Percentiles rank a stretch among this genome's conserved stretches.
Evolutionary conservation across 371 early-diverging fungal species (phyloP).

Genomic region (Mucor saturninus): DNA sequence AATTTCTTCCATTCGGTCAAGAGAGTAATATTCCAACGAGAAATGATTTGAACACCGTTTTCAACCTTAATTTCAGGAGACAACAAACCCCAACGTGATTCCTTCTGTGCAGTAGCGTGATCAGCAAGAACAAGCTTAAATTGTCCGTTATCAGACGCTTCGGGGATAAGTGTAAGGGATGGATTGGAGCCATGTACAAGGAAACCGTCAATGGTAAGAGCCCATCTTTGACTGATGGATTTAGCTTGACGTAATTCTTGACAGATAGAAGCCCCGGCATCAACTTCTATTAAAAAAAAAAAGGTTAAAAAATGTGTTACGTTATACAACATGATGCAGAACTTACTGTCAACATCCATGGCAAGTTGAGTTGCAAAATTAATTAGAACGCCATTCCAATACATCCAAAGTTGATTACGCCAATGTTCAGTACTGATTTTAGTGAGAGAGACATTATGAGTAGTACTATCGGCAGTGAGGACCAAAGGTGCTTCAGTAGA

Average conservation of each 20-base stretch:
- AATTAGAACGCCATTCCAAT: slow-evolving; percentile 54
- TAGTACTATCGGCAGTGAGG: slow-evolving; percentile 34
- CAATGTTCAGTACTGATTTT: slow-evolving; percentile 35
- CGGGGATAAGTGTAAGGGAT: slow-evolving; percentile 22
- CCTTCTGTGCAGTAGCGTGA: slow-evolving; percentile 9
- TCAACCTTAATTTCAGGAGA: slow-evolving; percentile 21
- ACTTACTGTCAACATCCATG: slow-evolving; percentile 39
- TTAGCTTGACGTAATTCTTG: slow-evolving; percentile 26
- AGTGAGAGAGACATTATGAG: slow-evolving; percentile 21
- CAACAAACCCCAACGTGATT: slow-evolving; percentile 31
- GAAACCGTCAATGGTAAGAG: slow-evolving; percentile 29
- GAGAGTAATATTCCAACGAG: slow-evolving; percentile 19
- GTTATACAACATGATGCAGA: slow-evolving; percentile 3
- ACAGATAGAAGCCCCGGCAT: slow-evolving; percentile 26
- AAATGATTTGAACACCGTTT: slow-evolving; percentile 21
- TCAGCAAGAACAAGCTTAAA: slow-evolving; percentile 23
- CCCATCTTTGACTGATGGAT: slow-evolving; percentile 35
- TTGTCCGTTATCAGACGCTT: background rate
- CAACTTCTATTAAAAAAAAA: slow-evolving; percentile 17
- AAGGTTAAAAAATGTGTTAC: slow-evolving; percentile 6
- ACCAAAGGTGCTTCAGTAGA: slow-evolving; percentile 38
- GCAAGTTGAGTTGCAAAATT: slow-evolving; percentile 58
- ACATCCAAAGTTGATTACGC: slow-evolving; percentile 58
- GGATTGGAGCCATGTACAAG: slow-evolving; percentile 24
- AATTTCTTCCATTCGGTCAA: slow-evolving; percentile 29